Conservation (phyloP, 441 rosid species). For the Pelargonium fulgidum region DNA sequence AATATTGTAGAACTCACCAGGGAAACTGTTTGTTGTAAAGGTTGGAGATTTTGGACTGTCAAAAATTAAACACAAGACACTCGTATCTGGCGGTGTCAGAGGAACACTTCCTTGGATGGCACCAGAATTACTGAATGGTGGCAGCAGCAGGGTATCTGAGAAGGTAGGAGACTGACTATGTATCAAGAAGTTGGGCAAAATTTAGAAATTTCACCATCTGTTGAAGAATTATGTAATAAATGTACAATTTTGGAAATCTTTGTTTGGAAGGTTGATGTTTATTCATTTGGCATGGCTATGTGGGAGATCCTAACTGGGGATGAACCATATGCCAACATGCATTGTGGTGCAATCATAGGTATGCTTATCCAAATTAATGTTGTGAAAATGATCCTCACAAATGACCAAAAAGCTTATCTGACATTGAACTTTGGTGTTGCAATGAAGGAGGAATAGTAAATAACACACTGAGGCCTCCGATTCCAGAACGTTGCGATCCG, state of each 20-base stretch:
- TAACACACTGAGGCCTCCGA: constrained; percentile 53
- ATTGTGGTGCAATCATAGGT: constrained; percentile 68
- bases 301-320: constrained; percentile 74
- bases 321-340: constrained; percentile 62
- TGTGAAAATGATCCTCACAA: neutral
- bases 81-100: constrained; percentile 60
- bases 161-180: constrained; percentile 32
- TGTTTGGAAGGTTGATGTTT: constrained; percentile 48
- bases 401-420: neutral
- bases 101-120: constrained; percentile 66
- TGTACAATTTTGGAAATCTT: neutral
- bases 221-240: neutral
- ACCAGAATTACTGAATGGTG: constrained; percentile 25
- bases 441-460: constrained; percentile 55
- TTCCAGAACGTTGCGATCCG: constrained; percentile 46
- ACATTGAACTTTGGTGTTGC: neutral
- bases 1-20: neutral
- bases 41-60: constrained; percentile 71
- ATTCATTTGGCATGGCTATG: constrained; percentile 62
- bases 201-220: neutral
- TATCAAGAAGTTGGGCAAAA: neutral
- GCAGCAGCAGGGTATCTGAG: constrained; percentile 60
- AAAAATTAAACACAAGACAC: constrained; percentile 60
- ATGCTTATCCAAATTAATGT: neutral
- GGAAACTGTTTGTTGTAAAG: constrained; percentile 17